Base-by-base conservation (phyloP, 169 alveolate genomes). In the Eimeria acervulina region DNA sequence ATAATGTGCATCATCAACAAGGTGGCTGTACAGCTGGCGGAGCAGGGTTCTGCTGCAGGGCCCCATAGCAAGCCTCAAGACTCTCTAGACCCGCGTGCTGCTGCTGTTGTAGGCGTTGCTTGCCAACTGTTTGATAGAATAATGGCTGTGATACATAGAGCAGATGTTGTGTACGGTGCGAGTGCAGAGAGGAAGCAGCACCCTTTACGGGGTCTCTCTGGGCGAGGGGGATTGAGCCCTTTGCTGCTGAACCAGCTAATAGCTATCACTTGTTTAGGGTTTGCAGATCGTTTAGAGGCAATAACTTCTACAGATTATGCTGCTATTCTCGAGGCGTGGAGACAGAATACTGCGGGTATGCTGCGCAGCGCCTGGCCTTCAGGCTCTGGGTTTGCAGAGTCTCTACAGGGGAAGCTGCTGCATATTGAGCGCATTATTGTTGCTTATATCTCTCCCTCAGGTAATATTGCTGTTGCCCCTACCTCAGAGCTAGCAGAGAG, bases 21-120 rank as follows among this genome's bases (percentile, higher is more conserved):
- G 55, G 95, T 90, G 70, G 87, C 88, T 12, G 88, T 78, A n/a
- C 95, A 90, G 61, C 88, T 90, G 76, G 76, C 95, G 1, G 88
- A 90, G 95, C 68, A 87, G n/a, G 6, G 59, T 3, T 33, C 61
- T 21, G n/a, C 84, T 12, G 26, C 70, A 51, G 78, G 47, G 21
- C n/a, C n/a, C n/a, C n/a, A n/a, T n/a, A n/a, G n/a, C 74, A 90
- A 90, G 88, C 68, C 61, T 8, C 90, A 40, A 23, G 95, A 90
- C 47, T 78, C 95, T 7, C 88, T 90, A 33, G 78, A 55, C 19
- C 88, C 95, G 28, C 87, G 95, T 15, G 95, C 74, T 1, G 95
- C 95, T 2, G 95, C 95, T 8, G 55, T 78, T 1, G 95, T 90
- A 36, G 95, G 74, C 0, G 78, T 90, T 19, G 87, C 95, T 42